Evolutionary conservation across 2,329 filamentous ascomycete species (phyloP).

Genomic region (Leptographium galeiforme): DNA sequence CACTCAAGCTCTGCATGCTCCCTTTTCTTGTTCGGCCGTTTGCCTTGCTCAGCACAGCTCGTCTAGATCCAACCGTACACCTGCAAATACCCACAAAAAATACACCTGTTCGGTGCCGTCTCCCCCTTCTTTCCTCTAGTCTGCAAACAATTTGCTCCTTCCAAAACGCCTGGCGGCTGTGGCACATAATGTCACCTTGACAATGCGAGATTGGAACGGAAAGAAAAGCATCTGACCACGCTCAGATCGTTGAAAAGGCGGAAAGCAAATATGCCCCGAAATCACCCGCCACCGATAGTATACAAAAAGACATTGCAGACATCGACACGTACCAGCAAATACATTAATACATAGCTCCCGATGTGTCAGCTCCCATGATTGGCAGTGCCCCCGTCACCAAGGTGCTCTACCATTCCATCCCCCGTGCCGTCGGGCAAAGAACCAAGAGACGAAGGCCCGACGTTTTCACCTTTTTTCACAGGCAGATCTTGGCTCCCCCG

Average conservation of each 20-base stretch:
- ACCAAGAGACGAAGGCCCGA: slow-evolving; percentile 23
- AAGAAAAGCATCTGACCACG: background rate
- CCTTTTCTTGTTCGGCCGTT: background rate
- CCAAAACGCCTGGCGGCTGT: background rate
- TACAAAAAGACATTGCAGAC: background rate
- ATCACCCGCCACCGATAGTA: background rate
- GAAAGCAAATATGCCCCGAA: background rate
- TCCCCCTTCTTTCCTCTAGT: background rate
- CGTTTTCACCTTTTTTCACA: slow-evolving; percentile 24
- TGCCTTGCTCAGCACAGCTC: background rate
- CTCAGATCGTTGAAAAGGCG: background rate
- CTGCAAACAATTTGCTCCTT: background rate
- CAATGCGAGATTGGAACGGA: background rate
- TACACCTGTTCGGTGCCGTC: background rate
- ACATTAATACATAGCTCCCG: background rate
- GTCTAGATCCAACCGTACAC: background rate
- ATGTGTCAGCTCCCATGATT: background rate
- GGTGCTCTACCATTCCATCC: slow-evolving; percentile 13
- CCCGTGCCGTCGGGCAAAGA: slow-evolving; percentile 21
- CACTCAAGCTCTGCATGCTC: background rate
- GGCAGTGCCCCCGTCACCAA: background rate
- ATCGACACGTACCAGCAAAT: background rate
- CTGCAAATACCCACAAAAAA: background rate
- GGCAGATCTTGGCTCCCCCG: slow-evolving; percentile 34
- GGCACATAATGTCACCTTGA: background rate